A percentile compares a stretch with the other conserved stretches of the same genome.
Conservation (phyloP, 2,329 filamentous ascomycete species). For the Diaporthe vexans region DNA sequence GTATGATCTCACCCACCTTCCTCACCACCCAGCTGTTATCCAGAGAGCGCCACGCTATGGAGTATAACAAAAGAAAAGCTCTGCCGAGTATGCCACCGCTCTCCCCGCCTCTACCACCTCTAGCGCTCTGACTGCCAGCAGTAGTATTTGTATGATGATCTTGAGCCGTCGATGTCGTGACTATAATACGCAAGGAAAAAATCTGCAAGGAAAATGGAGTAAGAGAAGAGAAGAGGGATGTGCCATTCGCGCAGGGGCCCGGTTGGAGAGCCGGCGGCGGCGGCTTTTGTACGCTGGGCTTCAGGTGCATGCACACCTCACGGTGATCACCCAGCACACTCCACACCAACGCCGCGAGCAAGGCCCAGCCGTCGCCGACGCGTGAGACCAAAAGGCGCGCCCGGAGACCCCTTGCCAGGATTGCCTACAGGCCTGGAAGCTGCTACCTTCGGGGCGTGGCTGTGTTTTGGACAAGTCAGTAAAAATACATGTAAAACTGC, state of each 20-base stretch:
- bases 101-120: constrained; percentile 2
- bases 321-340: constrained; percentile 15
- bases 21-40: constrained; percentile 34
- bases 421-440: constrained; percentile 49
- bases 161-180: constrained; percentile 19
- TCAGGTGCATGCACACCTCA: constrained; percentile 7
- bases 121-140: constrained; percentile 27
- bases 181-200: constrained; percentile 30
- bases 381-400: constrained; percentile 9
- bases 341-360: constrained; percentile 1
- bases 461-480: constrained; percentile 44
- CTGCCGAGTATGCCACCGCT: constrained; percentile 24
- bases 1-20: constrained; percentile 16
- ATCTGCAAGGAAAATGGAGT: constrained; percentile 20
- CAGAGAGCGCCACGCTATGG: constrained; percentile 42
- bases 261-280: neutral
- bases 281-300: neutral
- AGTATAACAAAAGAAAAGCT: constrained; percentile 42
- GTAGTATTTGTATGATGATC: constrained; percentile 24
- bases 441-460: constrained; percentile 63
- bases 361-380: constrained; percentile 1
- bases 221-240: constrained; percentile 13
- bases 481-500: neutral
- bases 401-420: constrained; percentile 35
- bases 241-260: neutral